Base-by-base conservation (phyloP, 2,329 filamentous ascomycete genomes). In the Davidsoniella eucalypti region DNA sequence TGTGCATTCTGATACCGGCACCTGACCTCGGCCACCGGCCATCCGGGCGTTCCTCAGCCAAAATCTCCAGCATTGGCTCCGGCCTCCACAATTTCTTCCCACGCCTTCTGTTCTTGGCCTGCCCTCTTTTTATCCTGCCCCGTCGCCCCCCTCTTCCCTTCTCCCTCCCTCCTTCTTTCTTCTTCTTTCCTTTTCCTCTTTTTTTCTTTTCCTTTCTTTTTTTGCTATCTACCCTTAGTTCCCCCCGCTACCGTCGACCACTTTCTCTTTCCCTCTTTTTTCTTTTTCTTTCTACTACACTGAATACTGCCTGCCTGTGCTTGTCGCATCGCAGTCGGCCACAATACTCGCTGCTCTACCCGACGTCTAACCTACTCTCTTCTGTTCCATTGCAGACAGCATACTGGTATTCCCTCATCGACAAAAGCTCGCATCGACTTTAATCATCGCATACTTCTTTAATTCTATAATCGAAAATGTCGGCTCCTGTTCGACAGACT, bases 401-500 rank as follows among this genome's bases (percentile, higher is more conserved):
- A 14, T 23, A 18, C 23, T 8, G n/a, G 8, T 12, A 18, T 25
- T 33, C 26, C 8, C 10, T 12, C 26, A 33, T 33, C 26, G 26
- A 33, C 3, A 33, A 21, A 21, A 33, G 8, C 26, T 33, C 26
- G 26, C 45, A 18, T 18, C 12, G n/a, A 18, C 7, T 43, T 10
- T 43, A 14, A 33, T 10, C 42, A 41, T 26, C 17, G 5, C 26
- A 2, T 38, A 47, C 39, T 38, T 26, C 21, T n/a, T 29, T 9
- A 5, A 14, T 17, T 45, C 12, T n/a, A 38, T 10, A 21, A 18
- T 33, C 10, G 10, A 53, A 23, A 41, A 73, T 73, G 70, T 66
- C 70, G 57, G 61, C 71, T 55, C 51, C 51, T n/a, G 69, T 73
- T 59, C 71, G 74, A 63, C 71, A 71, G 58, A 78, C 74, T 56